A percentile compares a stretch with the other conserved stretches of the same genome.
Evolutionary conservation across 805 yeast genomes (phyloP).

Genomic region (Cyberlindnera suaveolens): DNA sequence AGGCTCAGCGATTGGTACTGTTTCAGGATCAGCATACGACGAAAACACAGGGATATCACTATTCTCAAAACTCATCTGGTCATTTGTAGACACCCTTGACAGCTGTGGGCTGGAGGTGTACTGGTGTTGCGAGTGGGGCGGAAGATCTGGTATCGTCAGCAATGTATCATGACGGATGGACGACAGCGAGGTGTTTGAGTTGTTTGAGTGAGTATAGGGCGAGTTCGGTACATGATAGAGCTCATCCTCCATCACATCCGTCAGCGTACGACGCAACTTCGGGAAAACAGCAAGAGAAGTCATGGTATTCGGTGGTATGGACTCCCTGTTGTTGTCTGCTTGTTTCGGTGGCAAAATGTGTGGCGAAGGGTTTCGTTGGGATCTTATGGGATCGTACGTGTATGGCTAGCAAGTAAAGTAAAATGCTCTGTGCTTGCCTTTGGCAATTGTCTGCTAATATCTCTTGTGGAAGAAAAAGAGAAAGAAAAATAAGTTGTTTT

Average conservation of each 20-base stretch:
- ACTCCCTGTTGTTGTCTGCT: not conserved
- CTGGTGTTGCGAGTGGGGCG: constrained; percentile 1
- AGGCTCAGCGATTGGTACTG: constrained; percentile 2
- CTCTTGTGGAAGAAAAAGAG: too few species aligned
- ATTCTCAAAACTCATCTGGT: constrained; percentile 1
- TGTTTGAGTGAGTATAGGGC: constrained; percentile 2
- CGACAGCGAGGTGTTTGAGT: constrained; percentile 3
- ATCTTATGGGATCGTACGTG: too few species aligned
- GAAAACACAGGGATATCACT: constrained; percentile 3
- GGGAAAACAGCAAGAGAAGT: constrained; percentile 46
- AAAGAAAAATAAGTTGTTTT: too few species aligned
- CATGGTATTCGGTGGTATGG: constrained; percentile 24
- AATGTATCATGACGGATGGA: not conserved
- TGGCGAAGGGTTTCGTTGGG: not conserved
- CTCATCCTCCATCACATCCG: constrained; percentile 58
- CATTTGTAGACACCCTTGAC: constrained; percentile 13
- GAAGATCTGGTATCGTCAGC: constrained; percentile 3
- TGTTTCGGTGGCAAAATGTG: constrained; percentile 5
- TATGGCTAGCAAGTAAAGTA: too few species aligned
- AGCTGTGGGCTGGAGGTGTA: constrained; percentile 3
- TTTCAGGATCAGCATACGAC: constrained; percentile 1
- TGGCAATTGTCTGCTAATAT: too few species aligned
- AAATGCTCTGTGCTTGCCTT: too few species aligned
- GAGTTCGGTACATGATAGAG: constrained; percentile 33
- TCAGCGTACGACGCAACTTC: constrained; percentile 42